Evolutionary conservation across 805 yeast genomes (phyloP).

Genomic region (Myxozyma mucilagina): DNA sequence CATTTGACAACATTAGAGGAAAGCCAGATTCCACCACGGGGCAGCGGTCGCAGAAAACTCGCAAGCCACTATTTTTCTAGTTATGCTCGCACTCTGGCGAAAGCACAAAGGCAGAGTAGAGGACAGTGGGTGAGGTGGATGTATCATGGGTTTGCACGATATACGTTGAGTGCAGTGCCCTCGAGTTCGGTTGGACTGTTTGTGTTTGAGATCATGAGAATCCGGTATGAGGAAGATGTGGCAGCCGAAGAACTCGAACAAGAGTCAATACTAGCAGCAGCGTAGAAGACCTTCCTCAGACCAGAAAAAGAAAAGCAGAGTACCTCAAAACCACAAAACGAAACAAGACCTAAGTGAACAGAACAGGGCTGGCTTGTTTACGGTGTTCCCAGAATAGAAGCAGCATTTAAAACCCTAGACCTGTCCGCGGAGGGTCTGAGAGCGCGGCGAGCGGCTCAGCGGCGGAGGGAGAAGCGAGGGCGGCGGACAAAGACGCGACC

Average conservation of each 20-base stretch:
- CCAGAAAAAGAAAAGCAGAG: not conserved
- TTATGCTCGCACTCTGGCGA: constrained; percentile 71
- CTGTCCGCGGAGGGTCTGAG: no score
- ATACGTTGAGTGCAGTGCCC: constrained; percentile 76
- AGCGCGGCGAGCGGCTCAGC: no score
- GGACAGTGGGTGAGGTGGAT: constrained; percentile 47
- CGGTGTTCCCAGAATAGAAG: no score
- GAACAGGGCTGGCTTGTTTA: not conserved
- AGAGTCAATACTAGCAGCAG: not conserved
- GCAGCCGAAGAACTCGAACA: not conserved
- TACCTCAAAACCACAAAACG: not conserved
- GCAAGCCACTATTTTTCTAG: constrained; percentile 60
- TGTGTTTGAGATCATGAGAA: constrained; percentile 77
- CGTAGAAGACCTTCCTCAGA: not conserved
- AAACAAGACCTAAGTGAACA: no score
- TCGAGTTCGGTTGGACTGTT: constrained; percentile 85
- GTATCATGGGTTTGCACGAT: constrained; percentile 74
- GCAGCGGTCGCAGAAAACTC: not conserved
- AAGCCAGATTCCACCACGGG: constrained; percentile 57
- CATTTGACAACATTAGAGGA: constrained; percentile 81
- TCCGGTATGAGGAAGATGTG: constrained; percentile 20
- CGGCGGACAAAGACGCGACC: no score
- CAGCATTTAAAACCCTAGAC: no score
- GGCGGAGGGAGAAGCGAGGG: no score
- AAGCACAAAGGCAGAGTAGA: constrained; percentile 37